phyloP scores from a whole-genome alignment of 2,329 filamentous ascomycete species.

The Claviceps digitariae region DNA sequence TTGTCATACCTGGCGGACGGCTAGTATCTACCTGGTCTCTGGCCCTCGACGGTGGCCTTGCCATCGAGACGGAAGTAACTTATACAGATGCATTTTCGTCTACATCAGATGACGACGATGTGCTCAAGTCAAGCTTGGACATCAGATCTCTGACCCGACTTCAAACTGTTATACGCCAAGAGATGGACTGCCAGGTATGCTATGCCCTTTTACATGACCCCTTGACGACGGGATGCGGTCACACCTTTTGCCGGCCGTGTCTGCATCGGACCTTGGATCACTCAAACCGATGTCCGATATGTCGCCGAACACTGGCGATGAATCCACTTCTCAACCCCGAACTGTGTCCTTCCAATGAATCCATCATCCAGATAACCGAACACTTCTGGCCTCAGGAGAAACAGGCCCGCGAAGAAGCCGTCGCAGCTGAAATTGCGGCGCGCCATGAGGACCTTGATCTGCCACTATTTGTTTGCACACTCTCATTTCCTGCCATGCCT shows the following conservation, averaged over 20 bases:
- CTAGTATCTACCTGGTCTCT: conserved; percentile 54
- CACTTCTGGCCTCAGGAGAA: conserved; percentile 58
- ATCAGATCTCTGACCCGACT: conserved; percentile 34
- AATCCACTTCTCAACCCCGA: conserved; percentile 28
- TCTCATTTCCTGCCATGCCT: conserved; percentile 70
- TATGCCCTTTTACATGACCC: conserved; percentile 72
- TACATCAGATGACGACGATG: neutral
- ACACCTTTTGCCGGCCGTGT: conserved; percentile 78
- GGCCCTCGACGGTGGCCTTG: conserved; percentile 46
- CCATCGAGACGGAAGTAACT: conserved; percentile 39
- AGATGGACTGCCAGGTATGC: conserved; percentile 82
- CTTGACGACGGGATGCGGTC: conserved; percentile 72
- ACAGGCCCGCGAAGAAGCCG: conserved; percentile 38
- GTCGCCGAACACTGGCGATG: conserved; percentile 49
- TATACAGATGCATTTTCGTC: conserved; percentile 24
- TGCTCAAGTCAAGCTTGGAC: neutral
- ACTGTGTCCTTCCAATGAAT: conserved; percentile 43
- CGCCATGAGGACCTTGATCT: conserved; percentile 45
- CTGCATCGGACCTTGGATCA: conserved; percentile 65
- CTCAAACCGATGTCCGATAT: conserved; percentile 66
- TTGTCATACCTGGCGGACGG: conserved; percentile 39
- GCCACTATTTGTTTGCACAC: conserved; percentile 68
- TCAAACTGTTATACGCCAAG: conserved; percentile 47
- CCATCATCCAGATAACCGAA: conserved; percentile 49
- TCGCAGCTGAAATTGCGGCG: conserved; percentile 43